These are phyloP conservation scores for Rickenella mellea DNA, from an alignment of 768 basidiomycete genomes.

Conservation along the genomic window DNA sequence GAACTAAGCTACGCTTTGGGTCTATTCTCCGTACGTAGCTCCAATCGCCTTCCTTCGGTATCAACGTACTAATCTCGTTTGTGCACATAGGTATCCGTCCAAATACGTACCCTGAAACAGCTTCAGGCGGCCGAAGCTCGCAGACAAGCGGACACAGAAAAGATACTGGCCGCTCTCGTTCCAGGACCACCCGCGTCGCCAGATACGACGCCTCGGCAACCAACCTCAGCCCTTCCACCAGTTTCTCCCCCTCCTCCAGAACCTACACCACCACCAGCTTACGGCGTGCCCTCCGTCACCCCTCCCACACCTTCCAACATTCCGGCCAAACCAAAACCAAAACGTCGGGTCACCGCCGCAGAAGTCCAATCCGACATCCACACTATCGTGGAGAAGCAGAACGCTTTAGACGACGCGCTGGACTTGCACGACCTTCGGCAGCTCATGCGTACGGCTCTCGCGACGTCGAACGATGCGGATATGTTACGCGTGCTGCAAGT, in stretches of 20 bases:
- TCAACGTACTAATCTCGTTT: not conserved
- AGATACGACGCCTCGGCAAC: not conserved
- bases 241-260: conserved; percentile 1
- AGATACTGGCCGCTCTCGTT: conserved; percentile 23
- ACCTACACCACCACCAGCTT: not conserved
- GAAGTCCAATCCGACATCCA: too few species aligned
- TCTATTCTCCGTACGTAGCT: conserved; percentile 43
- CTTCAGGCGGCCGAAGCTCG: conserved; percentile 32
- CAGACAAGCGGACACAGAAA: conserved; percentile 24
- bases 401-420: conserved; percentile 34
- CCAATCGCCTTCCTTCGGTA: conserved; percentile 7
- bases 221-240: not conserved
- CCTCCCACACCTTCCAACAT: not conserved
- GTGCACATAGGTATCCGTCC: conserved; percentile 30
- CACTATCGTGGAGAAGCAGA: conserved; percentile 26
- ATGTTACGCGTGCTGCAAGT: conserved; percentile 58
- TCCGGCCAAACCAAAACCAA: conserved; percentile 4
- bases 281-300: not conserved
- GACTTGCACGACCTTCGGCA: conserved; percentile 49
- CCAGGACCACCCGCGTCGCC: too few species aligned
- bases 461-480: conserved; percentile 49
- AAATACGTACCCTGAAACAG: conserved; percentile 45
- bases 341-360: conserved; percentile 13
- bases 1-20: conserved; percentile 43
- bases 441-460: conserved; percentile 50